A percentile compares a stretch with the other conserved stretches of the same genome.
These are phyloP conservation scores for Prunus yedoensis DNA, from an alignment of 331 rosid genomes.

Conservation along the genomic window DNA sequence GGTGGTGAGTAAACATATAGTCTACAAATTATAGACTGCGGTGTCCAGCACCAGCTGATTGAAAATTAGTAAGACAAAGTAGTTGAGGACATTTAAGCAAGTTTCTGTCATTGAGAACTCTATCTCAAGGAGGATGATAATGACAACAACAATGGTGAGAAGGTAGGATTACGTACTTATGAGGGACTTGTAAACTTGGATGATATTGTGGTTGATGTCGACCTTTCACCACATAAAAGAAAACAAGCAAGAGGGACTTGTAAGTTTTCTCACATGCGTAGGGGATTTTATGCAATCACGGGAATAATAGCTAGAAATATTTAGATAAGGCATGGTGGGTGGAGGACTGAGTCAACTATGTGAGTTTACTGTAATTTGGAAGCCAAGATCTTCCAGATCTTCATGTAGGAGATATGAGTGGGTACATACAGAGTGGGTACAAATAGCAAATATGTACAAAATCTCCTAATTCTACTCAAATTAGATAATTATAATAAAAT, in stretches of 20 bases:
- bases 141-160: too few species aligned
- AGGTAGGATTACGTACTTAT: too few species aligned
- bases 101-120: too few species aligned
- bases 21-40: not conserved
- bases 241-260: not conserved
- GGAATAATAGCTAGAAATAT: not conserved
- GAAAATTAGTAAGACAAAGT: not conserved
- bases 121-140: too few species aligned
- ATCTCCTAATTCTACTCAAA: too few species aligned
- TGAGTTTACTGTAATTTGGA: not conserved
- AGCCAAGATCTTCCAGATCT: not conserved
- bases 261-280: not conserved
- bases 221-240: too few species aligned
- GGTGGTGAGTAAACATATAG: not conserved
- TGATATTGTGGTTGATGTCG: too few species aligned
- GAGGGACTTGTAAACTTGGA: too few species aligned
- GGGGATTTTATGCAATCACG: not conserved
- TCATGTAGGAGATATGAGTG: not conserved
- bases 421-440: too few species aligned
- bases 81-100: not conserved
- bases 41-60: not conserved
- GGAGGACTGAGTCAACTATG: not conserved
- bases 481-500: too few species aligned
- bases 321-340: not conserved
- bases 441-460: too few species aligned